These are phyloP conservation scores for Camelina neglecta DNA, from an alignment of 345 rosid species.

Conservation along the genomic window DNA sequence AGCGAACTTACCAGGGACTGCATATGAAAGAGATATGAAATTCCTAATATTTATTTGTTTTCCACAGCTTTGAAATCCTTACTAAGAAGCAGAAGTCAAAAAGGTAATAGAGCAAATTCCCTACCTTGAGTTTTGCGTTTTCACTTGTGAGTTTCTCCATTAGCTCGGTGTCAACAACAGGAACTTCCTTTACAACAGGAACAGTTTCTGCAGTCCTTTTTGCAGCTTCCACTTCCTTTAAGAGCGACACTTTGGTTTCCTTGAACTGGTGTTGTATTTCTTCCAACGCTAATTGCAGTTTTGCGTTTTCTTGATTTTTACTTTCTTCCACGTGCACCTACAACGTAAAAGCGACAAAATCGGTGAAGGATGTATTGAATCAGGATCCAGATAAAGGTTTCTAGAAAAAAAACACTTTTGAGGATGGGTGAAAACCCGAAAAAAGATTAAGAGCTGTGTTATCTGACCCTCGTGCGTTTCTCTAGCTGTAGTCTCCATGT, in stretches of 20 bases:
- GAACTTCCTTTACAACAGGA: constrained; percentile 79
- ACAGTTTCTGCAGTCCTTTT: constrained; percentile 60
- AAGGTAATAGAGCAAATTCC: constrained; percentile 23
- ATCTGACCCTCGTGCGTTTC: constrained; percentile 78
- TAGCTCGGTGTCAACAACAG: constrained; percentile 64
- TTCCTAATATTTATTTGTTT: constrained; percentile 26
- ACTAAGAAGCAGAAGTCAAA: background rate
- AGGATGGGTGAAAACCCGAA: constrained; percentile 4
- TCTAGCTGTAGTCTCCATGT: constrained; percentile 79
- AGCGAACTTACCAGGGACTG: constrained; percentile 77
- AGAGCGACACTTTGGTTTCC: constrained; percentile 74
- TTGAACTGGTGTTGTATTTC: constrained; percentile 77
- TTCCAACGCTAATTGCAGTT: constrained; percentile 76
- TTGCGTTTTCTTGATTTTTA: constrained; percentile 84
- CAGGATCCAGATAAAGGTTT: constrained; percentile 17
- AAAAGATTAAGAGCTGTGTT: constrained; percentile 4
- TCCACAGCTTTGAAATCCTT: constrained; percentile 17
- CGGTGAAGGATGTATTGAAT: constrained; percentile 16
- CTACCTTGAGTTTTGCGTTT: constrained; percentile 86
- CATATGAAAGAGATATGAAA: constrained; percentile 37
- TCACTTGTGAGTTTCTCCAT: constrained; percentile 76
- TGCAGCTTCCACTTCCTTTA: constrained; percentile 76
- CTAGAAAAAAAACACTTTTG: constrained; percentile 3
- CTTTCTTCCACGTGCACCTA: constrained; percentile 88
- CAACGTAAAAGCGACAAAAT: constrained; percentile 36